Percentiles rank a stretch among this genome's conserved stretches.
phyloP scores from a whole-genome alignment of 371 early-diverging fungal species.

The Massospora cicadina region DNA sequence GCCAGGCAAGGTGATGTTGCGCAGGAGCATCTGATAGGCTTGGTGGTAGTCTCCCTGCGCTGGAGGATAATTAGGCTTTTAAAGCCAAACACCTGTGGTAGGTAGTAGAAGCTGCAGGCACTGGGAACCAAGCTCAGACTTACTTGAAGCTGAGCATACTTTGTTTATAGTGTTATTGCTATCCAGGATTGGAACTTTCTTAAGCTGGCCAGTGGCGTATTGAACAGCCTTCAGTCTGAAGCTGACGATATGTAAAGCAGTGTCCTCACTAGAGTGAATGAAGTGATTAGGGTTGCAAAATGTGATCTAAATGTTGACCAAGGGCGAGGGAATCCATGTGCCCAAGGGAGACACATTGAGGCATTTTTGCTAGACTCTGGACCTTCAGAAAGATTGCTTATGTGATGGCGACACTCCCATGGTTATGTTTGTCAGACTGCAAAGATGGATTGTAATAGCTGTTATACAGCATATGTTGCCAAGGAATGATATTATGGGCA shows the following conservation, averaged over 20 bases:
- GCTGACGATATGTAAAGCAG: background rate
- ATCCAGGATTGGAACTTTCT: background rate
- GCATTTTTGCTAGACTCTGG: background rate
- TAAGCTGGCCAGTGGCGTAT: background rate
- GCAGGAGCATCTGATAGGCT: background rate
- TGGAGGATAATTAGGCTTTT: background rate
- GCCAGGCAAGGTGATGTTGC: background rate
- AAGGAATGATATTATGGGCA: conserved; percentile 5
- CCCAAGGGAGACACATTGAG: background rate
- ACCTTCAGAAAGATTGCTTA: background rate
- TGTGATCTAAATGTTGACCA: conserved; percentile 1
- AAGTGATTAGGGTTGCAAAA: conserved; percentile 7
- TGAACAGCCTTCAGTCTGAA: background rate
- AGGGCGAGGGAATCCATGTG: conserved; percentile 1
- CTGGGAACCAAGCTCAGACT: background rate
- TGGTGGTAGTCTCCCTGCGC: background rate
- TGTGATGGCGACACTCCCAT: background rate
- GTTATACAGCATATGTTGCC: conserved; percentile 4
- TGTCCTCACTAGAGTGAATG: background rate
- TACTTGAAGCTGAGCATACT: background rate
- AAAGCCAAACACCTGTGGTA: conserved; percentile 7
- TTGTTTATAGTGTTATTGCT: background rate
- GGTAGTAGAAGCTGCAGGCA: background rate
- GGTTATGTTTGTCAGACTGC: background rate
- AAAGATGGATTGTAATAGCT: conserved; percentile 7